Evolutionary conservation across 1,284 basidiomycete genomes (phyloP).

Genomic region (Trichosporon faecale): DNA sequence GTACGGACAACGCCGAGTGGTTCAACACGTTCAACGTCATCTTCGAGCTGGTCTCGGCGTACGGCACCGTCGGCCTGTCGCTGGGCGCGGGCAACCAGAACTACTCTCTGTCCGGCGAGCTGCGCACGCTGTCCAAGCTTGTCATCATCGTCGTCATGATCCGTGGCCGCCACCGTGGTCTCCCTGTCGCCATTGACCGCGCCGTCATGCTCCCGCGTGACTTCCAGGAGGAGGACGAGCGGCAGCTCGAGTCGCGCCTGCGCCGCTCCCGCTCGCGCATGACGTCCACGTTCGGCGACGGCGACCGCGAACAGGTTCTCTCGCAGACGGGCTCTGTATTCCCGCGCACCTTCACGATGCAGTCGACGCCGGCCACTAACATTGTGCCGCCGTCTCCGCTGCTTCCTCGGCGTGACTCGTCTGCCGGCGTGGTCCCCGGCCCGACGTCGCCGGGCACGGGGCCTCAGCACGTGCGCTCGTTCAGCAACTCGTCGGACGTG

Average conservation of each 20-base stretch:
- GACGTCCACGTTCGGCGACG: slow-evolving; percentile 3
- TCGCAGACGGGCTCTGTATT: slow-evolving; percentile 9
- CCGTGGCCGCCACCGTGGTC: slow-evolving; percentile 45
- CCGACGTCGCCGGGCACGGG: neutral
- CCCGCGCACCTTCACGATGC: slow-evolving; percentile 16
- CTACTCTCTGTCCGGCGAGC: slow-evolving; percentile 40
- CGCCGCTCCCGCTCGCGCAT: slow-evolving; percentile 21
- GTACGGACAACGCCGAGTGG: slow-evolving; percentile 60
- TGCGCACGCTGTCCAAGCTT: slow-evolving; percentile 43
- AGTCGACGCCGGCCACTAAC: slow-evolving; percentile 6
- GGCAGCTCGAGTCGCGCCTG: slow-evolving; percentile 36
- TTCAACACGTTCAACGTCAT: slow-evolving; percentile 73
- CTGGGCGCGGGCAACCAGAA: slow-evolving; percentile 64
- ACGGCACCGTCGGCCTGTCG: slow-evolving; percentile 84
- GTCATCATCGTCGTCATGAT: slow-evolving; percentile 46
- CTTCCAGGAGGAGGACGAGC: slow-evolving; percentile 45
- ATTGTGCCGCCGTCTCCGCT: neutral
- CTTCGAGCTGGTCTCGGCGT: slow-evolving; percentile 68
- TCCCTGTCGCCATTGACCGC: slow-evolving; percentile 50
- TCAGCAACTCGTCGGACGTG: neutral
- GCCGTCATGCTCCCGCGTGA: slow-evolving; percentile 52
- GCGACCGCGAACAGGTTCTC: slow-evolving; percentile 11
- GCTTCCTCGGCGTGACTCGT: neutral
- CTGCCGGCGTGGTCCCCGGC: neutral
- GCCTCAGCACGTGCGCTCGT: too few relatives aligned